Conservation (phyloP, 2,329 filamentous ascomycete species). For the Aspergillus sp. region DNA sequence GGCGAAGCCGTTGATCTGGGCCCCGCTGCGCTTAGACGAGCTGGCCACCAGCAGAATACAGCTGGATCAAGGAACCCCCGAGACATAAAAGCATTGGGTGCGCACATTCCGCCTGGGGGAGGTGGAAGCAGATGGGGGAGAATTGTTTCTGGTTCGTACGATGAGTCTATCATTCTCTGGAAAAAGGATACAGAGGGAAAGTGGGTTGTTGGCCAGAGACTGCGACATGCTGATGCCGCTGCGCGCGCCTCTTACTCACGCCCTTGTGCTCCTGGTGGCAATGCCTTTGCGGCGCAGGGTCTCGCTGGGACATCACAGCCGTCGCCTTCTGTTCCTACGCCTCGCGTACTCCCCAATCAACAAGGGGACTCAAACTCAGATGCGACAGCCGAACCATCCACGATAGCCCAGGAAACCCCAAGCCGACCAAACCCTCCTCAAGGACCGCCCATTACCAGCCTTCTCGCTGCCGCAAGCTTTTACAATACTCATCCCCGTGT, state of each 20-base stretch:
- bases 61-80: slow-evolving; percentile 73
- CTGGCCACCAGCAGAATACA: slow-evolving; percentile 55
- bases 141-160: slow-evolving; percentile 97
- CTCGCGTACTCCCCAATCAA: not conserved
- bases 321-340: not conserved
- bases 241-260: slow-evolving; percentile 29
- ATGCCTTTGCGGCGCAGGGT: slow-evolving; percentile 10
- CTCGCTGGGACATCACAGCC: not conserved
- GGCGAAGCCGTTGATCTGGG: slow-evolving; percentile 42
- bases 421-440: slow-evolving; percentile 25
- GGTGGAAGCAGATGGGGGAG: slow-evolving; percentile 85
- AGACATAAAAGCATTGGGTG: slow-evolving; percentile 73
- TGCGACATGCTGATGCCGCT: slow-evolving; percentile 63
- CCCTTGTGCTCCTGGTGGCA: not conserved
- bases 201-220: slow-evolving; percentile 75
- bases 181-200: slow-evolving; percentile 78
- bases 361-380: not conserved
- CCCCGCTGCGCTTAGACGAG: slow-evolving; percentile 51
- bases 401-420: slow-evolving; percentile 26
- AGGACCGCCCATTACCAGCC: not conserved
- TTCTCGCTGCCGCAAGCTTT: not conserved
- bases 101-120: slow-evolving; percentile 85
- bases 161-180: slow-evolving; percentile 96
- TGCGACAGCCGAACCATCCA: not conserved
- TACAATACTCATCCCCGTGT: not conserved